These are phyloP conservation scores for Acorus calamus DNA, from an alignment of 106 monocot species.

Conservation along the genomic window DNA sequence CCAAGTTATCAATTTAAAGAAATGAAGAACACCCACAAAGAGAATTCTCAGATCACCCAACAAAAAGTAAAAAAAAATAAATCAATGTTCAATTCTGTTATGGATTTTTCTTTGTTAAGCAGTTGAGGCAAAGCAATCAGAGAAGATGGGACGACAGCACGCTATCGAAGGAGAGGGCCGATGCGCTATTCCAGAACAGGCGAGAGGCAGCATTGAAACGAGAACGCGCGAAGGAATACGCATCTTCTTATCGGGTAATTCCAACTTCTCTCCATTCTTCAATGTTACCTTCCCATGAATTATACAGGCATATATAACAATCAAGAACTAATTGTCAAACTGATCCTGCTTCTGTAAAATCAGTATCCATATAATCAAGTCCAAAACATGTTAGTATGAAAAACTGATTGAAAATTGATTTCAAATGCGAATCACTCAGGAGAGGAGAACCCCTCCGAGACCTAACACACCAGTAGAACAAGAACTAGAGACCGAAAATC, in stretches of 20 bases:
- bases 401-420: background rate
- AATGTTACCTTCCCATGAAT: background rate
- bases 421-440: conserved; percentile 19
- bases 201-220: conserved; percentile 54
- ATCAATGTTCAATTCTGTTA: no score
- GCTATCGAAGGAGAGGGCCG: conserved; percentile 48
- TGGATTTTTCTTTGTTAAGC: background rate
- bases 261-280: background rate
- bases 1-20: no score
- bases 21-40: no score
- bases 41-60: no score
- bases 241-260: conserved; percentile 39
- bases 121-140: conserved; percentile 7
- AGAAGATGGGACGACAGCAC: conserved; percentile 56
- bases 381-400: background rate
- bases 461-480: conserved; percentile 10
- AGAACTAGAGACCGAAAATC: conserved; percentile 18
- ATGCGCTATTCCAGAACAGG: conserved; percentile 26
- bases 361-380: no score
- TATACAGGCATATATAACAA: background rate
- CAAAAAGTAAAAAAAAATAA: no score
- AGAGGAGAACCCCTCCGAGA: conserved; percentile 19
- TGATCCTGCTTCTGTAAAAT: no score
- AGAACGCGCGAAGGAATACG: conserved; percentile 53
- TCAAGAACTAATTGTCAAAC: conserved; percentile 5